These are phyloP conservation scores for Fusarium metavorans DNA, from an alignment of 2,329 filamentous ascomycete species.

Conservation along the genomic window DNA sequence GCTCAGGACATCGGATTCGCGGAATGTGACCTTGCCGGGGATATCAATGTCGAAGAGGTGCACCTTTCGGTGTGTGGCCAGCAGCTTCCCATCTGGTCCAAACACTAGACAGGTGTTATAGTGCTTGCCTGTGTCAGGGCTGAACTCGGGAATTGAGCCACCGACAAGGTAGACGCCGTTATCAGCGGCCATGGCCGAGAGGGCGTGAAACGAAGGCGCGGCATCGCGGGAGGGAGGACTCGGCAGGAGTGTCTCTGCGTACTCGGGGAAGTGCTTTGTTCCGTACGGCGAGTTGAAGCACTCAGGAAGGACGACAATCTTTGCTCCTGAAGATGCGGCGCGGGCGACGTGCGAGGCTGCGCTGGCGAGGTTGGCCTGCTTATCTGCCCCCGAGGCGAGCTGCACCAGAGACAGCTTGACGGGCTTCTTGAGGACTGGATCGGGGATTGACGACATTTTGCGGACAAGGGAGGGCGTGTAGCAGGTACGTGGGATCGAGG, in stretches of 20 bases:
- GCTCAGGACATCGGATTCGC: constrained; percentile 88
- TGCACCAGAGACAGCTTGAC: constrained; percentile 87
- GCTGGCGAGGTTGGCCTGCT: constrained; percentile 83
- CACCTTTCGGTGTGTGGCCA: constrained; percentile 92
- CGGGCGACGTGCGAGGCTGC: constrained; percentile 86
- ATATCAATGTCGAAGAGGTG: constrained; percentile 99
- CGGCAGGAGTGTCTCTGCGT: constrained; percentile 88
- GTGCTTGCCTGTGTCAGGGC: constrained; percentile 69
- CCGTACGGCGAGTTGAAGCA: constrained; percentile 99
- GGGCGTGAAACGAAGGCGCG: constrained; percentile 87
- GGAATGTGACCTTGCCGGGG: constrained; percentile 92
- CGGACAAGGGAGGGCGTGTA: constrained; percentile 41
- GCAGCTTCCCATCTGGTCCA: constrained; percentile 78
- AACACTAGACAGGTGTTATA: constrained; percentile 95
- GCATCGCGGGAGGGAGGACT: constrained; percentile 77
- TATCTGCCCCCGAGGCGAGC: constrained; percentile 84
- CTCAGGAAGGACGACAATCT: constrained; percentile 92
- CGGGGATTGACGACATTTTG: constrained; percentile 51
- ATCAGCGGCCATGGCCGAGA: constrained; percentile 83
- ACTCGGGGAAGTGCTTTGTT: constrained; percentile 87
- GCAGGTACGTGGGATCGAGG: constrained; percentile 2
- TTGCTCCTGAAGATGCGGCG: constrained; percentile 80
- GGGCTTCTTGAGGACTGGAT: constrained; percentile 74
- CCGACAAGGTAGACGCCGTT: constrained; percentile 86
- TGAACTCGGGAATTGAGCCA: constrained; percentile 90